phyloP scores from a whole-genome alignment of 495 filamentous ascomycete species.

The Xylaria scruposa region DNA sequence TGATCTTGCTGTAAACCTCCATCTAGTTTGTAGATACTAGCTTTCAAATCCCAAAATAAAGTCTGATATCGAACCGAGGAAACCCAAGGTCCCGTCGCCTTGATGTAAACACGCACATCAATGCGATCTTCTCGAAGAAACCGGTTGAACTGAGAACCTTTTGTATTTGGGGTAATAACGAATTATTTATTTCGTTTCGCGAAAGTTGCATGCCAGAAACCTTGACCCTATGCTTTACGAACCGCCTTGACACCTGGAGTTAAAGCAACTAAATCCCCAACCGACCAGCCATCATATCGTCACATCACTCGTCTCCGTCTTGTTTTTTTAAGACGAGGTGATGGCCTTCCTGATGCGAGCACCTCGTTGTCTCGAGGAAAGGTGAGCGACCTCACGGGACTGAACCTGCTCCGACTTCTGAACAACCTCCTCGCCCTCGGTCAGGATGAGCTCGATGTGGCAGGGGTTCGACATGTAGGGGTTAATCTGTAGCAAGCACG shows the following conservation, averaged over 20 bases:
- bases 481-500: constrained; percentile 76
- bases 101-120: constrained; percentile 18
- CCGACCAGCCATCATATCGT: constrained; percentile 37
- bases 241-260: constrained; percentile 49
- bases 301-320: constrained; percentile 27
- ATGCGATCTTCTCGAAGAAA: constrained; percentile 10
- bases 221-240: constrained; percentile 47
- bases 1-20: constrained; percentile 6
- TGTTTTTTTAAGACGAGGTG: constrained; percentile 68
- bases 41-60: constrained; percentile 16
- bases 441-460: constrained; percentile 99
- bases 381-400: constrained; percentile 63
- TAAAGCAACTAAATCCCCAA: constrained; percentile 44
- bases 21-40: background rate
- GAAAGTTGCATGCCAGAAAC: constrained; percentile 47
- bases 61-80: constrained; percentile 9
- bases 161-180: constrained; percentile 44
- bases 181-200: constrained; percentile 42
- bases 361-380: constrained; percentile 90
- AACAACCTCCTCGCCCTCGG: constrained; percentile 91
- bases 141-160: constrained; percentile 34
- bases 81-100: background rate
- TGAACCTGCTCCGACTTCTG: constrained; percentile 76
- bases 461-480: constrained; percentile 99
- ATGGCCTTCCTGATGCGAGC: constrained; percentile 77